Percentiles rank a stretch among this genome's conserved stretches.
Evolutionary conservation across 805 yeast species (phyloP).

Genomic region (Teunomyces tritomae): DNA sequence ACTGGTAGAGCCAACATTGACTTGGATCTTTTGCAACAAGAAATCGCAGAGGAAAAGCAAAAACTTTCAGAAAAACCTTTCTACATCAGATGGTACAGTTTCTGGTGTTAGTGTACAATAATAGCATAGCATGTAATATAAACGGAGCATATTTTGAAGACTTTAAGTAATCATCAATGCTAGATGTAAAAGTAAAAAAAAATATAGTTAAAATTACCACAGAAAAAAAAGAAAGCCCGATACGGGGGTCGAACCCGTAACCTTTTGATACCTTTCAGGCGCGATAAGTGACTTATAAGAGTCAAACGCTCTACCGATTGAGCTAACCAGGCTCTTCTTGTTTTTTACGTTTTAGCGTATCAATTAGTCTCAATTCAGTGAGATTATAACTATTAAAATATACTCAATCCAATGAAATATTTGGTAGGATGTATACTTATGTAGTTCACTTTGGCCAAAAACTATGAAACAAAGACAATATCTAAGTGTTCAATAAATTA

Average conservation of each 20-base stretch:
- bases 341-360: too few species aligned
- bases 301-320: slow-evolving; percentile 15
- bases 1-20: slow-evolving; percentile 35
- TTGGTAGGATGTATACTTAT: too few species aligned
- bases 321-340: slow-evolving; percentile 11
- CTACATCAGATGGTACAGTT: slow-evolving; percentile 23
- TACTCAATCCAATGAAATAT: too few species aligned
- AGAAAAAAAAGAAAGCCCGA: slow-evolving; percentile 13
- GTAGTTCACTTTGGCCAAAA: too few species aligned
- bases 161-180: neutral
- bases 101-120: slow-evolving; percentile 25
- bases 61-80: slow-evolving; percentile 22
- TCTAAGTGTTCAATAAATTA: neutral
- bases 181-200: neutral
- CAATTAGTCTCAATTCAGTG: too few species aligned
- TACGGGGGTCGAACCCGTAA: slow-evolving; percentile 19
- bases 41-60: slow-evolving; percentile 33
- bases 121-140: neutral
- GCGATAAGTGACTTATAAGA: slow-evolving; percentile 2
- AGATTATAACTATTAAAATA: too few species aligned
- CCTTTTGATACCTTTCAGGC: slow-evolving; percentile 13
- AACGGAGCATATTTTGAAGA: neutral
- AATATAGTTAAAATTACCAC: neutral
- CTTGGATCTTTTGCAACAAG: slow-evolving; percentile 32
- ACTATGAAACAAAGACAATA: neutral